Evolutionary conservation across 305 asterid species (phyloP), one percentile per base, ranked within the genome.

Genomic region (Rubia balearica): DNA sequence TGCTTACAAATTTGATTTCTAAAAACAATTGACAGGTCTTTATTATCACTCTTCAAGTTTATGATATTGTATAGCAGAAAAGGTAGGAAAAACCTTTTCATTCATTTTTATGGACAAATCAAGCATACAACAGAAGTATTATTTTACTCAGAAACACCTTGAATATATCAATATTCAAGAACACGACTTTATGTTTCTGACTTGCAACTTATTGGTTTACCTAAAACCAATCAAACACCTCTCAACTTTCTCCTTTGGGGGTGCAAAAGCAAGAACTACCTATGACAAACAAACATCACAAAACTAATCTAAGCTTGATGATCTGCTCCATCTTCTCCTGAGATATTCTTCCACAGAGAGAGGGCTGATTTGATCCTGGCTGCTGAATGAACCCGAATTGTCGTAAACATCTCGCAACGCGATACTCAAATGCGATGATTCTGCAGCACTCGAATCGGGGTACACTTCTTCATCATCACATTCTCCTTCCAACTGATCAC

Each of bases 381-480:
- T 91, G 85, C 89, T 86, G 73, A 83, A 83, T 62, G 96, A 87
- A 27, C 90, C 75, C 7, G 85, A 77, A 60, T 68, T 76, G 30
- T 89, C 90, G 68, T 81, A 78, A 22, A 90, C 81, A 76, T 89
- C 97, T 69, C 86, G 84, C 45, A 90, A 81, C 1, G 96, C 98
- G 43, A 88, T 86, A 72, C 86, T 78, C 56, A 91, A 73, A 84
- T 91, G 96, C 30, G 96, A 88, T 21, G 96, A 88, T 77, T 89
- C 96, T 49, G 89, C 88, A 59, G 89, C 89, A 65, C 92, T 78
- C 64, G 92, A 90, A 77, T 89, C 87, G 53, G 96, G 96, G 85
- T 93, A 91, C 33, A 93, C 97, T 82, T 93, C 98, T 72, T 93
- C 98, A 30, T 92, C 97, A 8, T 77, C 77, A 16, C 77, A 36